A percentile compares a stretch with the other conserved stretches of the same genome.
Evolutionary conservation across 305 asterid species (phyloP).

Genomic region (Rubia occidens): DNA sequence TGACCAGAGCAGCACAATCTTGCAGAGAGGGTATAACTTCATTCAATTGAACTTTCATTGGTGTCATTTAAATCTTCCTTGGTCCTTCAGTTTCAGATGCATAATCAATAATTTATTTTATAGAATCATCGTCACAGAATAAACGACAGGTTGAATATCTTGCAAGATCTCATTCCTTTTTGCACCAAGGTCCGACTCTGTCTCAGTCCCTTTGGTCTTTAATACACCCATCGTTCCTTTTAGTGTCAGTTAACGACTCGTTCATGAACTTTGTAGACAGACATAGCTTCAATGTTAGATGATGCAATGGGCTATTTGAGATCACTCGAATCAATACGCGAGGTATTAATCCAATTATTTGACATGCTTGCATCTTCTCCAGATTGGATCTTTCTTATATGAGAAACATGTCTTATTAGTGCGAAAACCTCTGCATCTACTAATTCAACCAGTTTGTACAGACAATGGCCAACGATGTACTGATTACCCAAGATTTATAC

Average conservation of each 20-base stretch:
- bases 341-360: slow-evolving; percentile 34
- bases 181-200: slow-evolving; percentile 65
- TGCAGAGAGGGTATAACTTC: too few relatives aligned
- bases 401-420: too few relatives aligned
- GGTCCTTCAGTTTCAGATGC: background rate
- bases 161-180: slow-evolving; percentile 83
- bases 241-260: background rate
- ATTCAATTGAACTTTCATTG: too few relatives aligned
- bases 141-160: slow-evolving; percentile 72
- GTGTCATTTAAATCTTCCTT: background rate
- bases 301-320: slow-evolving; percentile 84
- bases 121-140: slow-evolving; percentile 91
- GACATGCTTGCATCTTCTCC: too few relatives aligned
- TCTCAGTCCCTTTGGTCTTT: background rate
- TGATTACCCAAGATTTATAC: too few relatives aligned
- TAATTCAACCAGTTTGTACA: too few relatives aligned
- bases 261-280: slow-evolving; percentile 40
- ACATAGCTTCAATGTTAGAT: slow-evolving; percentile 83
- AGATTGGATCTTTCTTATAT: too few relatives aligned
- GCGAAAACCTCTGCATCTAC: too few relatives aligned
- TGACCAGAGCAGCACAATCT: too few relatives aligned
- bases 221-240: background rate
- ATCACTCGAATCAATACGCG: slow-evolving; percentile 70
- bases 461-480: too few relatives aligned
- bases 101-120: slow-evolving; percentile 11